Conservation (phyloP, 768 basidiomycete species). For the Gloeopeniophorella convolvens region DNA sequence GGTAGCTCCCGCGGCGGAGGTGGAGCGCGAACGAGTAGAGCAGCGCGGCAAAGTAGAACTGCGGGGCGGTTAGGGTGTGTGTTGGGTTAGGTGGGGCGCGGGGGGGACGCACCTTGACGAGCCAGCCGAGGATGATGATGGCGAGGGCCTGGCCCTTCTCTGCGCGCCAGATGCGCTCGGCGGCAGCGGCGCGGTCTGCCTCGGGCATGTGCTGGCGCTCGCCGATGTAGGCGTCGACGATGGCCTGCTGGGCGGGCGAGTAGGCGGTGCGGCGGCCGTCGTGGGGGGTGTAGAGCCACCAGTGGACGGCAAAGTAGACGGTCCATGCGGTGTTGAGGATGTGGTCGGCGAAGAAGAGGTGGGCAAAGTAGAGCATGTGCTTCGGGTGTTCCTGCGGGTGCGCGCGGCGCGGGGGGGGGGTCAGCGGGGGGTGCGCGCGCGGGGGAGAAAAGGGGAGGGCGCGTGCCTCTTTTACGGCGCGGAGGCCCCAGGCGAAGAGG, state of each 20-base stretch:
- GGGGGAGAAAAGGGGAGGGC: constrained; percentile 6
- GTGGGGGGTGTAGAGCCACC: constrained; percentile 91
- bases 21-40: constrained; percentile 93
- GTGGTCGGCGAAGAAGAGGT: constrained; percentile 90
- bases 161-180: constrained; percentile 78
- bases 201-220: constrained; percentile 48
- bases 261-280: constrained; percentile 78
- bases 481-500: constrained; percentile 81
- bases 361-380: constrained; percentile 82
- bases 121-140: constrained; percentile 79
- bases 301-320: constrained; percentile 80
- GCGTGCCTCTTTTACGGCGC: constrained; percentile 78
- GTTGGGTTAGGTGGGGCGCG: background rate
- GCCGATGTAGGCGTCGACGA: constrained; percentile 50
- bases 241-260: constrained; percentile 81
- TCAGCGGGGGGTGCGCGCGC: constrained; percentile 1
- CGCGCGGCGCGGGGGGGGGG: constrained; percentile 18
- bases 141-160: constrained; percentile 79
- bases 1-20: constrained; percentile 87
- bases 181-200: constrained; percentile 62
- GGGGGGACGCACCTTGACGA: constrained; percentile 63
- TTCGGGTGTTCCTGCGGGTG: constrained; percentile 77
- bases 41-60: constrained; percentile 89
- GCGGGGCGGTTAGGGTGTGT: background rate
- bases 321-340: constrained; percentile 87